Percentiles rank a stretch among this genome's conserved stretches.
These are phyloP conservation scores for Wickerhamomyces sp. DNA, from an alignment of 1,139 yeast species.

Conservation along the genomic window DNA sequence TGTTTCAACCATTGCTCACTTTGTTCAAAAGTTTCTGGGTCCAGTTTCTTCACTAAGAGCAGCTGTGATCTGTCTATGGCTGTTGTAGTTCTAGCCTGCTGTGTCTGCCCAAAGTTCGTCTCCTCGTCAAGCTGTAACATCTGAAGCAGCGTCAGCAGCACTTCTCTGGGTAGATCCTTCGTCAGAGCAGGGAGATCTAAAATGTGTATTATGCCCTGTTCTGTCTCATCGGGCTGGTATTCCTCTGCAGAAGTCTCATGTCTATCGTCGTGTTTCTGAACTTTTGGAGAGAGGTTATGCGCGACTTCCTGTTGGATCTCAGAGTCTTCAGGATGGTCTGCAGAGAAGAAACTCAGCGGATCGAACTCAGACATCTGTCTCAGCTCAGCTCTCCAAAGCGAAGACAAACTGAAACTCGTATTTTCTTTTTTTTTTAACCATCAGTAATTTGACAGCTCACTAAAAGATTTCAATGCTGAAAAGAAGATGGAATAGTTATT, in stretches of 20 bases:
- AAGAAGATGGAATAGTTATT: too few species aligned
- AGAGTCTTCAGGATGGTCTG: constrained; percentile 15
- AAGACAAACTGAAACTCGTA: too few species aligned
- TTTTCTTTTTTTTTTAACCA: neutral
- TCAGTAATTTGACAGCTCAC: neutral
- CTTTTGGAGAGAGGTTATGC: neutral
- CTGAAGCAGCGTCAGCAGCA: constrained; percentile 40
- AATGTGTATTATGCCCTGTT: constrained; percentile 43
- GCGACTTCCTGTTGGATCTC: neutral
- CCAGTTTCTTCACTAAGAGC: constrained; percentile 28
- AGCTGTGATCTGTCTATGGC: constrained; percentile 19
- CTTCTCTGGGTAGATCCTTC: constrained; percentile 43
- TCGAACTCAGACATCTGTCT: constrained; percentile 21
- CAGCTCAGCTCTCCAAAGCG: too few species aligned
- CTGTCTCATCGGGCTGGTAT: constrained; percentile 25
- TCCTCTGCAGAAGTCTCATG: constrained; percentile 1
- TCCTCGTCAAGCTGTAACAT: constrained; percentile 47
- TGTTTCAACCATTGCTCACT: constrained; percentile 39
- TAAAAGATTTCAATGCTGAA: too few species aligned
- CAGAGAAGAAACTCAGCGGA: constrained; percentile 28
- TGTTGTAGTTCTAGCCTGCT: constrained; percentile 4
- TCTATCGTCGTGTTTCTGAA: neutral
- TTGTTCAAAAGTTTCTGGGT: constrained; percentile 18
- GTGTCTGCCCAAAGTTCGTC: constrained; percentile 41
- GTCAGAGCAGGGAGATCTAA: constrained; percentile 62